These are phyloP conservation scores for Alisma plantagoaquatica DNA, from an alignment of 106 monocot species.

Conservation along the genomic window DNA sequence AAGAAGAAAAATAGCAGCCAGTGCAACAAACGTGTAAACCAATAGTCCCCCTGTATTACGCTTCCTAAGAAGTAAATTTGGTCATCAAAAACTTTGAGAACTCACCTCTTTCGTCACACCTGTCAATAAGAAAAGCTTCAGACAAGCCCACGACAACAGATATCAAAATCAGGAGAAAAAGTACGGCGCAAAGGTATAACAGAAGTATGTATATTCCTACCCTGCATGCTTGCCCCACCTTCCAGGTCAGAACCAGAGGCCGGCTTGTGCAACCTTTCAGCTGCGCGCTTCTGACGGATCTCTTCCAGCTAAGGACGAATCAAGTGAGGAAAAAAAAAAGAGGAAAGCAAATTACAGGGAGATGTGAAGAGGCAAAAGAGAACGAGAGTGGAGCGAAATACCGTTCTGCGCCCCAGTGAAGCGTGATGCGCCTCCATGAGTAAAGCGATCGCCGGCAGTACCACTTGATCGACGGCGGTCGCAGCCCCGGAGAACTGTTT, in stretches of 20 bases:
- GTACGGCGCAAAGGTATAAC: background rate
- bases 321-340: background rate
- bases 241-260: constrained; percentile 48
- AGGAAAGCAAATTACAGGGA: background rate
- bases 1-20: too few relatives aligned
- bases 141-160: background rate
- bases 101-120: constrained; percentile 26
- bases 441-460: background rate
- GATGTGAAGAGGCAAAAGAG: background rate
- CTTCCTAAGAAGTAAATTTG: too few relatives aligned
- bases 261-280: constrained; percentile 42
- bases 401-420: constrained; percentile 58
- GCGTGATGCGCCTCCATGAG: constrained; percentile 52
- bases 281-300: constrained; percentile 81
- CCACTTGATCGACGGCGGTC: too few relatives aligned
- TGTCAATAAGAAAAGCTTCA: background rate
- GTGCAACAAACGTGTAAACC: too few relatives aligned
- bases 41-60: too few relatives aligned
- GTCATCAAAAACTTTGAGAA: too few relatives aligned
- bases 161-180: background rate
- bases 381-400: constrained; percentile 1
- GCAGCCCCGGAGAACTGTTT: too few relatives aligned
- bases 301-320: constrained; percentile 45
- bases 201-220: background rate
- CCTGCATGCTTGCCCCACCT: constrained; percentile 28